A percentile compares a stretch with the other conserved stretches of the same genome.
These are phyloP conservation scores for Penicillium bialowiezense DNA, from an alignment of 495 filamentous ascomycete genomes.

Conservation along the genomic window DNA sequence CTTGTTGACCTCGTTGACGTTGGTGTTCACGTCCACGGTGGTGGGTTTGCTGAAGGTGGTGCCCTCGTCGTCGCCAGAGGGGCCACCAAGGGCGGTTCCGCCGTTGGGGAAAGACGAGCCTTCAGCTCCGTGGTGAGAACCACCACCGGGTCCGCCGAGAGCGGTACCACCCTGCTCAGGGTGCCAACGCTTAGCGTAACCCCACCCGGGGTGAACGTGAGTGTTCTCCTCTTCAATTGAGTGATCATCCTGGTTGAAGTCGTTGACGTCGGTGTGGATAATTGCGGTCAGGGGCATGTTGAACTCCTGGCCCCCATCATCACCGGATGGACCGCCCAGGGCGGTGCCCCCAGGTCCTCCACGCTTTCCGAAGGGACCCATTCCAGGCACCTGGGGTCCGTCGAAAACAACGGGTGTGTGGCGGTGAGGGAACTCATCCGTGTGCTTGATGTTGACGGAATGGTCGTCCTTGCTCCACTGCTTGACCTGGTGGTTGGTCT, in stretches of 20 bases:
- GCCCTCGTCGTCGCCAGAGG: conserved; percentile 19
- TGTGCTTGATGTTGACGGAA: conserved; percentile 23
- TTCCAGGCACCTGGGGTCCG: conserved; percentile 8
- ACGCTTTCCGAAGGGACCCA: conserved; percentile 20
- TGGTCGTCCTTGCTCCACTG: conserved; percentile 32
- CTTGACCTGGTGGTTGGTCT: conserved; percentile 21
- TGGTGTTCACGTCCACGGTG: conserved; percentile 6
- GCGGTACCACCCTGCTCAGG: conserved; percentile 12
- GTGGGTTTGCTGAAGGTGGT: conserved; percentile 8
- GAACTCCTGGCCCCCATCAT: conserved; percentile 30
- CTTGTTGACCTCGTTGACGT: conserved; percentile 16
- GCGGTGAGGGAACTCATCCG: conserved; percentile 10
- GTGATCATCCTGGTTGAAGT: conserved; percentile 29
- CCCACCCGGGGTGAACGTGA: conserved; percentile 11
- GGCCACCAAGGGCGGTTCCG: conserved; percentile 23
- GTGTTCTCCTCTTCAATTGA: conserved; percentile 25
- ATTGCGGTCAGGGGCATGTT: conserved; percentile 20
- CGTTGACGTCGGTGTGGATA: conserved; percentile 17
- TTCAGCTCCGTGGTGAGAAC: no score
- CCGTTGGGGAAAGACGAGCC: no score
- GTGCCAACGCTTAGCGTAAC: conserved; percentile 17
- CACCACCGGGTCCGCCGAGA: conserved; percentile 21
- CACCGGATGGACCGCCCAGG: conserved; percentile 25
- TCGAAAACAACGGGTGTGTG: not conserved
- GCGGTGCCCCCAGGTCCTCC: conserved; percentile 11